Base-by-base conservation (phyloP, 1,284 basidiomycete species). In the Apiotrichum gamsii region DNA sequence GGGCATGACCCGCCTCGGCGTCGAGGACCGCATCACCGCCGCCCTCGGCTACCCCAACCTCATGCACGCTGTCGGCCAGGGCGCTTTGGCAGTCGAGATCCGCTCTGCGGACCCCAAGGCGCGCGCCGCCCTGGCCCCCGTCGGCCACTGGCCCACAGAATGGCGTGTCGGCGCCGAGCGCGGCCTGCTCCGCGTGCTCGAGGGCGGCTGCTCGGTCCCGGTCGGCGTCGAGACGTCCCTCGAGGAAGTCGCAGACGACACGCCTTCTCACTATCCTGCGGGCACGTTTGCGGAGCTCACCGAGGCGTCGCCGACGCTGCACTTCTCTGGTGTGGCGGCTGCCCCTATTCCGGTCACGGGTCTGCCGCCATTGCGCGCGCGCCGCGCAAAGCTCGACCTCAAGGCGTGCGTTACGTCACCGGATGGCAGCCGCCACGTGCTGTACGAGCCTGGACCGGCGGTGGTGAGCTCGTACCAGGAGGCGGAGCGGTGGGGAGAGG, bases 171-270 rank as follows among this genome's bases (percentile, higher is more conserved):
- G 78, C 18, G 88, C 89, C 8, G 95, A 99, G 72, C 81, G 94
- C 11, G 86, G 85, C 1, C 84, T 88, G 68, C 76, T 98, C 54
- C 78, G 84, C 30, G 83, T 87, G 30, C 77, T 98, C 43, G 94
- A 98, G 70, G 95, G 95, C 11, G 95, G 93, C 23, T 98, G 95
- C 72, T 93, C 87, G 51, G 90, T 98, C 1, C 95, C 94, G 0
- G 91, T 97, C n/a, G 93, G 94, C 15, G 84, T 90, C 25, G 76
- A 80, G 49, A 84, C 82, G 38, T 69, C 67, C 43, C 50, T 71
- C 16, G 47, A 57, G 40, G 57, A 70, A 50, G 41, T 69, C 18
- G 41, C 28, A 4, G 49, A 39, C 29, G 42, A 23, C 8, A 30
- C 33, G 15, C 44, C 23, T 15, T 34, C 19, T 44, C 41, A 38